Conservation (phyloP, 2,329 filamentous ascomycete species). For the Chaetomium sp. region DNA sequence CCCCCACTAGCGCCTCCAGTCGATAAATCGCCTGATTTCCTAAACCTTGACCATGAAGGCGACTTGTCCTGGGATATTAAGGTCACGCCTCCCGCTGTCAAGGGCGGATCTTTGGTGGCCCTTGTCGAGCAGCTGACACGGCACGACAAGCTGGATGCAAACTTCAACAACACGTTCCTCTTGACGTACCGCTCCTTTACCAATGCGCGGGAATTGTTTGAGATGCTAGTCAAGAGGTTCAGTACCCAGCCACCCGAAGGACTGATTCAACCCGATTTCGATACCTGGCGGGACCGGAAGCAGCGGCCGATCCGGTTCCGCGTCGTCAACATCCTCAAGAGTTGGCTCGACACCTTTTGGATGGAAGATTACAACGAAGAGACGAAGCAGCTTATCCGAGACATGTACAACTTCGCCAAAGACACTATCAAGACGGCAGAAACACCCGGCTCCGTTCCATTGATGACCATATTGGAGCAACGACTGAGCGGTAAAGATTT, state of each 20-base stretch:
- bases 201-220: slow-evolving; percentile 80
- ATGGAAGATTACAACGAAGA: slow-evolving; percentile 89
- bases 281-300: slow-evolving; percentile 86
- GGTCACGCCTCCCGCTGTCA: slow-evolving; percentile 65
- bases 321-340: slow-evolving; percentile 96
- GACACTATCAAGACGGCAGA: slow-evolving; percentile 90
- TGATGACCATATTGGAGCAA: slow-evolving; percentile 85
- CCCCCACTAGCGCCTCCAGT: slow-evolving; percentile 30
- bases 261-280: slow-evolving; percentile 66
- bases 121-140: slow-evolving; percentile 92
- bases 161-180: slow-evolving; percentile 95
- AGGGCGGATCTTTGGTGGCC: slow-evolving; percentile 81
- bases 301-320: slow-evolving; percentile 94
- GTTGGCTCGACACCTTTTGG: slow-evolving; percentile 98
- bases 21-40: slow-evolving; percentile 76
- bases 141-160: slow-evolving; percentile 91
- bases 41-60: slow-evolving; percentile 78
- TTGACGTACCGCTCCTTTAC: slow-evolving; percentile 96
- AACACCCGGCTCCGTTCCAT: slow-evolving; percentile 76
- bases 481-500: slow-evolving; percentile 79
- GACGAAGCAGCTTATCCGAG: slow-evolving; percentile 75
- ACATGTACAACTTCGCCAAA: slow-evolving; percentile 84
- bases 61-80: slow-evolving; percentile 90
- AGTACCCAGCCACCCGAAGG: slow-evolving; percentile 86
- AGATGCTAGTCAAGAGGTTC: slow-evolving; percentile 86